phyloP scores from a whole-genome alignment of 352 stramenopile species.

The Phytophthora tentaculata region DNA sequence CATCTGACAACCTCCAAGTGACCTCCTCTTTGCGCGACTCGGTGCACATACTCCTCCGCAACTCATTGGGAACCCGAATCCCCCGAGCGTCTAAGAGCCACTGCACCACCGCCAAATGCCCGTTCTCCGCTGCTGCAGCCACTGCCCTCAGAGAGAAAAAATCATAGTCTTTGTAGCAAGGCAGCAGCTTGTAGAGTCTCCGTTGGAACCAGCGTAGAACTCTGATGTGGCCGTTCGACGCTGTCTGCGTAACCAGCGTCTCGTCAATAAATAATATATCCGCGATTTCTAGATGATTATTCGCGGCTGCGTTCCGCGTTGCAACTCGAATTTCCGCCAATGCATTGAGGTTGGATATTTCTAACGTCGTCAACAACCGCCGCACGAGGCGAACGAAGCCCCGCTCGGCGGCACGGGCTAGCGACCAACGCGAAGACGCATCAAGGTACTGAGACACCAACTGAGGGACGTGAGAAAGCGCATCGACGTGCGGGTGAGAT shows the following conservation, averaged over 20 bases:
- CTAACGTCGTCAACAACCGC: slow-evolving; percentile 5
- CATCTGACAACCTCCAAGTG: slow-evolving; percentile 36
- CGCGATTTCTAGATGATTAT: slow-evolving; percentile 22
- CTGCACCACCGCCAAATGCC: slow-evolving; percentile 35
- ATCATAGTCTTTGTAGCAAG: slow-evolving; percentile 7
- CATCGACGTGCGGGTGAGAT: slow-evolving; percentile 13
- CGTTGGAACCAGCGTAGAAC: slow-evolving; percentile 28
- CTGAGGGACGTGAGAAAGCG: slow-evolving; percentile 21
- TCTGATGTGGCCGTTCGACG: slow-evolving; percentile 22
- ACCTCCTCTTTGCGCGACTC: slow-evolving; percentile 32
- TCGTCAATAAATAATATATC: slow-evolving; percentile 23
- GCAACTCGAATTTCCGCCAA: slow-evolving; percentile 28
- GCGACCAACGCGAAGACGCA: slow-evolving; percentile 26
- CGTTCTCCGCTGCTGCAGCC: slow-evolving; percentile 25
- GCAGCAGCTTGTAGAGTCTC: slow-evolving; percentile 13
- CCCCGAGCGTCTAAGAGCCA: slow-evolving; percentile 28
- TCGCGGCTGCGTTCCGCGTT: slow-evolving; percentile 25
- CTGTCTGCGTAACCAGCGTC: slow-evolving; percentile 16
- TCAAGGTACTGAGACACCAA: slow-evolving; percentile 31
- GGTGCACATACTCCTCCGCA: slow-evolving; percentile 26
- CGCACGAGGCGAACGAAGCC: slow-evolving; percentile 32
- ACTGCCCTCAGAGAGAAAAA: slow-evolving; percentile 24
- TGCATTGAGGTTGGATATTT: slow-evolving; percentile 7
- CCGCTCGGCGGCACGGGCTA: slow-evolving; percentile 12
- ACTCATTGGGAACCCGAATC: not conserved